Conservation (phyloP, 2,329 filamentous ascomycete species). For the Fusarium azukiicola region DNA sequence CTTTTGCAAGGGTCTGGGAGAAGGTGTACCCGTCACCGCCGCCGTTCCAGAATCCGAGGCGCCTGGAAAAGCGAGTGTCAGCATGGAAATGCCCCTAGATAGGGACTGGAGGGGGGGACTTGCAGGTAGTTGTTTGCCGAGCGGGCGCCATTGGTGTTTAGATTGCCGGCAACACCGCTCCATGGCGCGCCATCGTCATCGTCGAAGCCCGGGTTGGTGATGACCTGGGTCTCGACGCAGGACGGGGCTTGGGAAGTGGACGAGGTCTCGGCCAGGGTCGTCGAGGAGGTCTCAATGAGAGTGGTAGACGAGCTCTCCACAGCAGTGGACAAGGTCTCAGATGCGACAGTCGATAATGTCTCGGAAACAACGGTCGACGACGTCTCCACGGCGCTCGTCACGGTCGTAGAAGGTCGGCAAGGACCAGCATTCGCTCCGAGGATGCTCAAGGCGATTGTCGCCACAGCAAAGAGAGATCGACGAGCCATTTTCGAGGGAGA, state of each 20-base stretch:
- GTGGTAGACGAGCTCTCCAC: neutral
- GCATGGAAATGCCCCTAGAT: neutral
- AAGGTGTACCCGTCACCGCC: neutral
- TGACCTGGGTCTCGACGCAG: constrained; percentile 2
- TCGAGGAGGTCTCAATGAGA: neutral
- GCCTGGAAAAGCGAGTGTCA: neutral
- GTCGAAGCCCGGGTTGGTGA: constrained; percentile 18
- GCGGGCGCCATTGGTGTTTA: neutral
- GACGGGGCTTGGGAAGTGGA: constrained; percentile 3
- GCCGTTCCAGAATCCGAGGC: neutral
- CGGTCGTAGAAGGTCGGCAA: constrained; percentile 15
- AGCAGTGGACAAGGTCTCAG: neutral
- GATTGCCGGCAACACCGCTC: neutral
- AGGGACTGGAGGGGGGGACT: neutral
- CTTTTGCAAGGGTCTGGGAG: constrained; percentile 6
- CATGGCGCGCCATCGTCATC: constrained; percentile 11
- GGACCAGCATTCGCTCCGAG: constrained; percentile 19
- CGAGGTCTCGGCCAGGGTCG: neutral
- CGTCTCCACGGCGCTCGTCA: neutral
- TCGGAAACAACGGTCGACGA: neutral
- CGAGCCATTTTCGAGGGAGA: constrained; percentile 7
- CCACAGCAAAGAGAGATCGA: constrained; percentile 1
- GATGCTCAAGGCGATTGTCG: constrained; percentile 10
- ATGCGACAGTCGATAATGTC: neutral
- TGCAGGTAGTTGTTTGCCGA: neutral